phyloP scores from a whole-genome alignment of 2,329 filamentous ascomycete genomes.

The Clarireedia monteithiana region DNA sequence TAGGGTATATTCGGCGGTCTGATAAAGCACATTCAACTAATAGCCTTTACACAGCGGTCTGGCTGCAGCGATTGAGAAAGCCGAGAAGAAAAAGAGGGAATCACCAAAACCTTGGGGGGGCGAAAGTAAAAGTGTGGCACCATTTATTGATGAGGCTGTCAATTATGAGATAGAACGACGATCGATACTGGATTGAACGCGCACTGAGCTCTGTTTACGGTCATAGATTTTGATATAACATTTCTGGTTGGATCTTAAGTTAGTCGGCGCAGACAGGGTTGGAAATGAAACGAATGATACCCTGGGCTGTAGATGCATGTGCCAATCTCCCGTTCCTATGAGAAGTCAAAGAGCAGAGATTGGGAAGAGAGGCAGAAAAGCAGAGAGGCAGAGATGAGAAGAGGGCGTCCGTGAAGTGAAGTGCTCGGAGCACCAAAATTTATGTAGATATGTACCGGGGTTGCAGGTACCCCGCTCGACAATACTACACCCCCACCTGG shows the following conservation, averaged over 20 bases:
- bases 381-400: too few species aligned
- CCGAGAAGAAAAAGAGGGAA: conserved; percentile 9
- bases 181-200: background rate
- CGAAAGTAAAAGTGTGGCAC: conserved; percentile 15
- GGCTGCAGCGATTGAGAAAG: conserved; percentile 16
- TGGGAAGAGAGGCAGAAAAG: too few species aligned
- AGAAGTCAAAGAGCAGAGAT: background rate
- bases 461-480: too few species aligned
- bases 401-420: too few species aligned
- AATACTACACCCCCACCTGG: too few species aligned
- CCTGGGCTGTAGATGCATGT: background rate
- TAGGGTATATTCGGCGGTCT: conserved; percentile 10
- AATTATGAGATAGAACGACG: conserved; percentile 21
- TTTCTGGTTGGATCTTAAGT: background rate
- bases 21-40: background rate
- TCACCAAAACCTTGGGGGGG: conserved; percentile 15
- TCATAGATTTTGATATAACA: background rate
- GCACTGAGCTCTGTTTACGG: background rate
- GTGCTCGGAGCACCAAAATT: too few species aligned
- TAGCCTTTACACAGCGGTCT: conserved; percentile 15
- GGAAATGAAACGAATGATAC: background rate
- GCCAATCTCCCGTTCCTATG: background rate
- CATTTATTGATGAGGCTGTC: conserved; percentile 19
- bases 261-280: background rate
- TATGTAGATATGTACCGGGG: too few species aligned